Conservation (phyloP, 179 eudicot genomes). For the Silene coronaria region DNA sequence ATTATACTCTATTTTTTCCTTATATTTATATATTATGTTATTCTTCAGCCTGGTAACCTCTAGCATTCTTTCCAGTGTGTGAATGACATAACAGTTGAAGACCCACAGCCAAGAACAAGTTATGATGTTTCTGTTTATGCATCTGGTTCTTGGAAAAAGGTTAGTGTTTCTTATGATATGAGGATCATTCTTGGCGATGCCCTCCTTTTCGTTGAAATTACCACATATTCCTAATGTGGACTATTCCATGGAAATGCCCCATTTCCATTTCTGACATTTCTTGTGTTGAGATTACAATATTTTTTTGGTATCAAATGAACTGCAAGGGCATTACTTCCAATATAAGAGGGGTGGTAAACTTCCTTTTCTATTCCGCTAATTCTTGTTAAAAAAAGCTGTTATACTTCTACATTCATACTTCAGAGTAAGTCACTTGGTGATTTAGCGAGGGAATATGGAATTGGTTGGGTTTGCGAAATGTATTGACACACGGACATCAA, state of each 20-base stretch:
- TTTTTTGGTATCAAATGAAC: not conserved
- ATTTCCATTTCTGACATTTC: not conserved
- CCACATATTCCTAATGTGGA: not conserved
- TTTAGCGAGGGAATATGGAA: not conserved
- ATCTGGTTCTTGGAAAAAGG: slow-evolving; percentile 82
- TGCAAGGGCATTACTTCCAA: not conserved
- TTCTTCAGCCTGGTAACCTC: slow-evolving; percentile 13
- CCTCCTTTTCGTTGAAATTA: not conserved
- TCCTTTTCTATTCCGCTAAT: not conserved
- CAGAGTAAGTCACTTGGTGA: not conserved
- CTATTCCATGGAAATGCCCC: not conserved
- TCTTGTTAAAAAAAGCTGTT: not conserved
- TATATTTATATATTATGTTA: not conserved
- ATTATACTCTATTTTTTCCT: slow-evolving; percentile 13
- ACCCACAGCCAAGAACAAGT: slow-evolving; percentile 54
- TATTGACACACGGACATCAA: not conserved
- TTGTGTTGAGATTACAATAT: not conserved
- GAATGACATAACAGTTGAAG: slow-evolving; percentile 45
- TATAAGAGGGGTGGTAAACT: no score
- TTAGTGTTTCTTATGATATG: slow-evolving; percentile 18
- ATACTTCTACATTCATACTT: not conserved
- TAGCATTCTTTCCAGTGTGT: slow-evolving; percentile 41
- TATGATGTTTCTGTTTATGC: slow-evolving; percentile 75
- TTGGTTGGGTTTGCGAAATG: not conserved
- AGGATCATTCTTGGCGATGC: not conserved